Percentiles rank a stretch among this genome's conserved stretches.
phyloP scores from a whole-genome alignment of 371 early-diverging fungal species.

The Coemansia sp. region DNA sequence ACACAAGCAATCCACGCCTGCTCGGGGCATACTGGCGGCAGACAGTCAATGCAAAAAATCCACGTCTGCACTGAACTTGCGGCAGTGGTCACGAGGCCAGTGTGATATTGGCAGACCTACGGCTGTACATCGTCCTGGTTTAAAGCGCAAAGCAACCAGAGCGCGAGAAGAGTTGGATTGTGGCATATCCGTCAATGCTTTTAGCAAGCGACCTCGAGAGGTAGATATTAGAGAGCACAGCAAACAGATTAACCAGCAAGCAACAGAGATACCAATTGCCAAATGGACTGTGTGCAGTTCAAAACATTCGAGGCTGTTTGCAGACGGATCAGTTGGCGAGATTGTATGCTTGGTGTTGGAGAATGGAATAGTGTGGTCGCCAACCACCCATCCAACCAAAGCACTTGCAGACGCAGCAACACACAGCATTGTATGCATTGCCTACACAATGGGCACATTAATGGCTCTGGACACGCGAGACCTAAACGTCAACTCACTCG shows the following conservation, averaged over 20 bases:
- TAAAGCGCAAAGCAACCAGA: slow-evolving; percentile 9
- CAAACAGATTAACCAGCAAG: not conserved
- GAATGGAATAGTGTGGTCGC: not conserved
- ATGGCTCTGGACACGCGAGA: not conserved
- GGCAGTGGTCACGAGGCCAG: slow-evolving; percentile 16
- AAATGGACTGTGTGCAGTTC: not conserved
- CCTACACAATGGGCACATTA: not conserved
- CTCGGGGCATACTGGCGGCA: not conserved
- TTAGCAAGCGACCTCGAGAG: not conserved
- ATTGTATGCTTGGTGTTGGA: not conserved
- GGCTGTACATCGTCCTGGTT: not conserved
- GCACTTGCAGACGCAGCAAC: not conserved
- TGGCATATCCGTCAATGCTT: not conserved
- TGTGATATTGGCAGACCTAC: slow-evolving; percentile 6
- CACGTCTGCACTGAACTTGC: not conserved
- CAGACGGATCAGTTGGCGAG: not conserved
- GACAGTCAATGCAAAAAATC: not conserved
- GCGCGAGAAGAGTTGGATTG: not conserved
- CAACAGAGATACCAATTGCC: not conserved
- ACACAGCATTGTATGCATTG: not conserved
- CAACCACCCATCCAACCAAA: not conserved
- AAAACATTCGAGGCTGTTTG: not conserved
- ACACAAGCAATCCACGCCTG: not conserved
- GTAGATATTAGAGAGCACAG: not conserved
- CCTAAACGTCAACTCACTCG: not conserved